Evolutionary conservation across 805 yeast genomes (phyloP).

Genomic region (Pichia exigua): DNA sequence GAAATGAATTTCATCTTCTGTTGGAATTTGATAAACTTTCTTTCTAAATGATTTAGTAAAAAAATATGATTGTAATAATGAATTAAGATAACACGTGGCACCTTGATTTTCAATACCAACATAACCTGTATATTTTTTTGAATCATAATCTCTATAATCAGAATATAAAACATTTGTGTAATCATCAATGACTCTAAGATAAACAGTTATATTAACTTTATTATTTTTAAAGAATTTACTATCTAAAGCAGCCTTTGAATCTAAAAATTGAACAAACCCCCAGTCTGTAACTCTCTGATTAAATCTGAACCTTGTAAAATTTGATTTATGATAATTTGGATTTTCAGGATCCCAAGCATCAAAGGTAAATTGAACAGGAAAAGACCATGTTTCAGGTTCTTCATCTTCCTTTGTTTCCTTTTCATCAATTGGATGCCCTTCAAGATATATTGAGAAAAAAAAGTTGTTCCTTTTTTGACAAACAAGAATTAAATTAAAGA

Average conservation of each 20-base stretch:
- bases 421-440: conserved; percentile 47
- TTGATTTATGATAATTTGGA: conserved; percentile 50
- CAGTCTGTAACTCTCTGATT: conserved; percentile 75
- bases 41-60: conserved; percentile 77
- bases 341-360: conserved; percentile 76
- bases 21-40: conserved; percentile 85
- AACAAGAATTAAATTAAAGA: conserved; percentile 5
- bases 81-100: conserved; percentile 95
- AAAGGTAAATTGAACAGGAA: conserved; percentile 87
- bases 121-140: conserved; percentile 79
- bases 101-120: conserved; percentile 96
- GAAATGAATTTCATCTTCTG: conserved; percentile 43
- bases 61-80: conserved; percentile 82
- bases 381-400: conserved; percentile 53
- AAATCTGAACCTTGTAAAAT: conserved; percentile 73
- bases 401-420: conserved; percentile 10
- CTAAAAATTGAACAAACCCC: conserved; percentile 85
- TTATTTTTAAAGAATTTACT: conserved; percentile 36
- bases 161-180: conserved; percentile 95
- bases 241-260: conserved; percentile 37
- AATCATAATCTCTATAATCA: conserved; percentile 74
- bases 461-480: conserved; percentile 18
- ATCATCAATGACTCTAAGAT: conserved; percentile 72
- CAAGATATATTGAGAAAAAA: conserved; percentile 69
- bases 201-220: conserved; percentile 63